A percentile compares a stretch with the other conserved stretches of the same genome.
Conservation (phyloP, 2,329 filamentous ascomycete species). For the Myriangium duriaei region DNA sequence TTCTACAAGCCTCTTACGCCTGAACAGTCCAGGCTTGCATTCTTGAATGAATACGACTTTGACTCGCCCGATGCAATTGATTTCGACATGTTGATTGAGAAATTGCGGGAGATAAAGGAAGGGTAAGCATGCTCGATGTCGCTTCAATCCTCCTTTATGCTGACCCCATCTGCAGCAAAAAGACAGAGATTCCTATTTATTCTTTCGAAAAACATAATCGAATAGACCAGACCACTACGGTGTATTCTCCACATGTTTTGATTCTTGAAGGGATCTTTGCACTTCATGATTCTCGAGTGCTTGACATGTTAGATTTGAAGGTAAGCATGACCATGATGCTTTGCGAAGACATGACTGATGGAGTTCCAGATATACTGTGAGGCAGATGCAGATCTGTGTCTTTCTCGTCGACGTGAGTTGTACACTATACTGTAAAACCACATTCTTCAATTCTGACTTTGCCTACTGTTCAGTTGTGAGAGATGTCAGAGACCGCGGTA, state of each 20-base stretch:
- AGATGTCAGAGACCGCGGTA: constrained; percentile 77
- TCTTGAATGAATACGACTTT: constrained; percentile 89
- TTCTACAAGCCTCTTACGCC: constrained; percentile 85
- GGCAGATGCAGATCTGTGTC: constrained; percentile 85
- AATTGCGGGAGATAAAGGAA: constrained; percentile 71
- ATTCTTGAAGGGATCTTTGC: constrained; percentile 95
- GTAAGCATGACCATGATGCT: too few relatives aligned
- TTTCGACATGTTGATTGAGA: constrained; percentile 76
- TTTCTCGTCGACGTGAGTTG: constrained; percentile 67
- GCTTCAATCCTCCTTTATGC: neutral
- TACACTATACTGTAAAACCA: too few relatives aligned
- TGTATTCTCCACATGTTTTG: constrained; percentile 93
- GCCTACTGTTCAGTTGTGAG: constrained; percentile 54
- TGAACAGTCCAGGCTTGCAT: constrained; percentile 68
- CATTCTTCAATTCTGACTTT: too few relatives aligned
- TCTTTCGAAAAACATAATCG: constrained; percentile 88
- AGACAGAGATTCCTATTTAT: constrained; percentile 85
- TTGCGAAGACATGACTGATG: too few relatives aligned
- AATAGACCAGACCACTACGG: constrained; percentile 63
- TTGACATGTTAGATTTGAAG: constrained; percentile 82
- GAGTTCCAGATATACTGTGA: constrained; percentile 96
- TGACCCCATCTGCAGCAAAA: constrained; percentile 44
- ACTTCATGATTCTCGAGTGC: constrained; percentile 72
- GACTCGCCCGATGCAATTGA: constrained; percentile 90
- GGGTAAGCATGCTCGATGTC: constrained; percentile 50